These are phyloP conservation scores for Daldinia caldariorum DNA, from an alignment of 495 filamentous ascomycete species.

Conservation along the genomic window DNA sequence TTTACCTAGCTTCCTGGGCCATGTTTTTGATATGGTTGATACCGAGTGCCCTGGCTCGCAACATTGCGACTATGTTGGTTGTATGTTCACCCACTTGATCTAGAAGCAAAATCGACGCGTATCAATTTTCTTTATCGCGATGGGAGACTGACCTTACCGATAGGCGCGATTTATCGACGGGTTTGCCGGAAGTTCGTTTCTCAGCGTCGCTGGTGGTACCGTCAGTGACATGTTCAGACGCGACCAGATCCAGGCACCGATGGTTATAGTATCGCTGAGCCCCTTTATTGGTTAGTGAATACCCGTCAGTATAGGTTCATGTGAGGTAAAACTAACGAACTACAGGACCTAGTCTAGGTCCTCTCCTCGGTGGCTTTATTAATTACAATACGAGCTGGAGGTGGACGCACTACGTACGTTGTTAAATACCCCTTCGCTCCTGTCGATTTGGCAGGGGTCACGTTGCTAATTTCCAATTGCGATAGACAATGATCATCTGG, in stretches of 20 bases:
- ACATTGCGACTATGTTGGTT: conserved; percentile 84
- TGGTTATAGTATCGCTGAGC: conserved; percentile 74
- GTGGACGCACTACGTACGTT: conserved; percentile 84
- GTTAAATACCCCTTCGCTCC: background rate
- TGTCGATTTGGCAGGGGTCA: background rate
- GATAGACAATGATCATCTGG: conserved; percentile 77
- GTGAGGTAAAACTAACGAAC: conserved; percentile 44
- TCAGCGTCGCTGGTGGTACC: conserved; percentile 90
- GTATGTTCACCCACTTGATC: conserved; percentile 25
- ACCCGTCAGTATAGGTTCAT: conserved; percentile 40
- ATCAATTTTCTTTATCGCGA: background rate
- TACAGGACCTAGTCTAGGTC: conserved; percentile 56
- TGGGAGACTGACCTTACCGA: background rate
- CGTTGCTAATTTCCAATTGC: conserved; percentile 12
- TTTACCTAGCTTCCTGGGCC: conserved; percentile 81
- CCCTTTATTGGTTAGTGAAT: conserved; percentile 77
- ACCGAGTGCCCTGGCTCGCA: conserved; percentile 85
- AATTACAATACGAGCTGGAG: conserved; percentile 82
- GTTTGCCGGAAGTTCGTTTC: conserved; percentile 84
- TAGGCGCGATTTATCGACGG: conserved; percentile 83
- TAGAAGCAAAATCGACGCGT: background rate
- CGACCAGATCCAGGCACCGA: conserved; percentile 72
- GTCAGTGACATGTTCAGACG: conserved; percentile 88
- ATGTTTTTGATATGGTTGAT: conserved; percentile 88
- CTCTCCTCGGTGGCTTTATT: conserved; percentile 68